Evolutionary conservation across 2,329 filamentous ascomycete species (phyloP).

Genomic region (Nigrospora osmanthi): DNA sequence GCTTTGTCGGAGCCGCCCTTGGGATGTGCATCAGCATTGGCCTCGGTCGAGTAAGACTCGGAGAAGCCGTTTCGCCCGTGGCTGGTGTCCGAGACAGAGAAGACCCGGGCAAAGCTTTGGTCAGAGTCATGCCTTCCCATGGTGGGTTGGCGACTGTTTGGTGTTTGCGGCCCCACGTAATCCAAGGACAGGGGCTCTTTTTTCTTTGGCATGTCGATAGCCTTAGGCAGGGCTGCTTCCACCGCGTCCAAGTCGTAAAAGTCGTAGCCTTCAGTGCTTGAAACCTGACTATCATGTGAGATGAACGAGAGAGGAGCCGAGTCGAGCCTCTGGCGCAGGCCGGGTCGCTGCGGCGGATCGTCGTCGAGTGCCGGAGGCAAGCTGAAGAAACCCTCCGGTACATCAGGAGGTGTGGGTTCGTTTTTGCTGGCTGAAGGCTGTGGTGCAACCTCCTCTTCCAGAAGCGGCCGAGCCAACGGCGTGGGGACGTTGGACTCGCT

Average conservation of each 20-base stretch:
- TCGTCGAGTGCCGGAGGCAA: conserved; percentile 39
- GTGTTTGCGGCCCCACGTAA: conserved; percentile 22
- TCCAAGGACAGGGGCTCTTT: conserved; percentile 28
- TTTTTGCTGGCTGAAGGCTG: conserved; percentile 13
- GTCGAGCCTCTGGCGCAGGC: conserved; percentile 36
- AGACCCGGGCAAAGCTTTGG: conserved; percentile 51
- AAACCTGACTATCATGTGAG: conserved; percentile 43
- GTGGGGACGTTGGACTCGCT: conserved; percentile 57
- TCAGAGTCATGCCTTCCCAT: conserved; percentile 45
- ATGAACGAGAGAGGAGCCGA: conserved; percentile 42
- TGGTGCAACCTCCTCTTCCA: conserved; percentile 22
- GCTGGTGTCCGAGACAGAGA: conserved; percentile 45
- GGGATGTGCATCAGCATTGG: conserved; percentile 6
- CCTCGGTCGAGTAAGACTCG: conserved; percentile 9
- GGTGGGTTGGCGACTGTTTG: conserved; percentile 17
- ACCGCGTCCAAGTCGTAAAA: conserved; percentile 53
- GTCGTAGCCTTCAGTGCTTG: conserved; percentile 55
- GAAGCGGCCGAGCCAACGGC: conserved; percentile 45
- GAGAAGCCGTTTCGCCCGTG: not conserved
- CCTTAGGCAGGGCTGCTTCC: conserved; percentile 29
- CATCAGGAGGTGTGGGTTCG: too few species aligned
- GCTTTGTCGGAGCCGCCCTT: conserved; percentile 1
- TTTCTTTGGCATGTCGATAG: conserved; percentile 44
- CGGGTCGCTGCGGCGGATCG: conserved; percentile 14
- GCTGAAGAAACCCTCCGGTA: conserved; percentile 21